phyloP scores from a whole-genome alignment of 345 rosid species.

The Gynandropsis gynandra region DNA sequence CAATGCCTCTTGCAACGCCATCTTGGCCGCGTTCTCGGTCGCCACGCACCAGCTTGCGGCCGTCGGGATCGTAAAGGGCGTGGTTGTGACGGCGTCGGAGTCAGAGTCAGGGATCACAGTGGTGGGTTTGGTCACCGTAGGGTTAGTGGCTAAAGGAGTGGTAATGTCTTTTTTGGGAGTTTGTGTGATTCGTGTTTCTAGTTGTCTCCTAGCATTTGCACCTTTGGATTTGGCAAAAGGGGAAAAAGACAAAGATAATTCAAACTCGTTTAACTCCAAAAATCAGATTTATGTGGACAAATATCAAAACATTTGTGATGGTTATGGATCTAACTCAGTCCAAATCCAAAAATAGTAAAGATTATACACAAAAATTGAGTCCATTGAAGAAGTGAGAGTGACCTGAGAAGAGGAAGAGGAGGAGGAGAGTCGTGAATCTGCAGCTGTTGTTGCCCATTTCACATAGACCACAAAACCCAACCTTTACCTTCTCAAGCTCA shows the following conservation, averaged over 20 bases:
- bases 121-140: constrained; percentile 17
- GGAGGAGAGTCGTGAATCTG: constrained; percentile 22
- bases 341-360: no score
- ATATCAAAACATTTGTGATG: no score
- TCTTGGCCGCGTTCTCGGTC: constrained; percentile 49
- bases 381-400: not conserved
- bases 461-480: constrained; percentile 10
- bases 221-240: constrained; percentile 8
- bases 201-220: constrained; percentile 18
- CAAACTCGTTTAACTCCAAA: no score
- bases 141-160: constrained; percentile 30
- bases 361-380: no score
- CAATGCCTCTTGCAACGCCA: constrained; percentile 63
- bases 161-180: constrained; percentile 23
- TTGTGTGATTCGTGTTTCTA: constrained; percentile 20
- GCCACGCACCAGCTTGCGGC: constrained; percentile 70
- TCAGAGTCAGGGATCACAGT: constrained; percentile 12
- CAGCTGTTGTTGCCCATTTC: constrained; percentile 23
- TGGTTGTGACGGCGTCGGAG: constrained; percentile 26
- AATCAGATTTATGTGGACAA: no score
- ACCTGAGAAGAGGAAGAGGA: constrained; percentile 26
- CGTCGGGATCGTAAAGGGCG: constrained; percentile 23
- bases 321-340: no score
- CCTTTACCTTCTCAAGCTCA: not conserved
- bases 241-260: no score